A percentile compares a stretch with the other conserved stretches of the same genome.
These are phyloP conservation scores for Alternaria longipes DNA, from an alignment of 2,329 filamentous ascomycete genomes.

Conservation along the genomic window DNA sequence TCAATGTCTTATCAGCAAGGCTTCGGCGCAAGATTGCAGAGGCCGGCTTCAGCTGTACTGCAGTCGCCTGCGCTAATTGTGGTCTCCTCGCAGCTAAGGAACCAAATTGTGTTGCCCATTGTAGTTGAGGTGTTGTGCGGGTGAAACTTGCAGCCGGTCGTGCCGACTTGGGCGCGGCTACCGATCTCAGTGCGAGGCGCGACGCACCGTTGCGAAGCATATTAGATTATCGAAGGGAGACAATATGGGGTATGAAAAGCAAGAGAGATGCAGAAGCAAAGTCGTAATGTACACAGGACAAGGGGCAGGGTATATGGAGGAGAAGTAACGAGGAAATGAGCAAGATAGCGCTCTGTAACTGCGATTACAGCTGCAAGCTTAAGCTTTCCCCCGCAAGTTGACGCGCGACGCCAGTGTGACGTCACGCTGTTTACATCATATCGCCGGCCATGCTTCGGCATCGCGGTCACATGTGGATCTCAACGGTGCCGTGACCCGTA, in stretches of 20 bases:
- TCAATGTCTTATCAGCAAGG: conserved; percentile 51
- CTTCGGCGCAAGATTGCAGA: conserved; percentile 53
- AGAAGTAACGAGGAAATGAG: background rate
- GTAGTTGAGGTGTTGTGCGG: conserved; percentile 33
- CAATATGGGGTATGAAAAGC: background rate
- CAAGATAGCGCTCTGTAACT: background rate
- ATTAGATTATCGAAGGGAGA: conserved; percentile 1
- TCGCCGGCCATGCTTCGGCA: conserved; percentile 19
- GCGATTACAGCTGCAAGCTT: conserved; percentile 9
- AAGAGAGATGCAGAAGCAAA: background rate
- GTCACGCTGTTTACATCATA: conserved; percentile 16
- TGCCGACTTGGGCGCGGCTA: conserved; percentile 40
- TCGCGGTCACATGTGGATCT: conserved; percentile 6
- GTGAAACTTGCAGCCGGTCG: conserved; percentile 40
- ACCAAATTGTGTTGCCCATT: conserved; percentile 56
- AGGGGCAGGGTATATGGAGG: conserved; percentile 17
- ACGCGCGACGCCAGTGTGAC: conserved; percentile 18
- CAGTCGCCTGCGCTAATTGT: conserved; percentile 30
- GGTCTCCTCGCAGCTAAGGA: conserved; percentile 47
- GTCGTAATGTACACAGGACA: background rate
- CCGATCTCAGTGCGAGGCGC: conserved; percentile 52
- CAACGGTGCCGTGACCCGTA: conserved; percentile 13
- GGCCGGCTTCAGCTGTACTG: conserved; percentile 41
- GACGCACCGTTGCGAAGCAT: conserved; percentile 59
- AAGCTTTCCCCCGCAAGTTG: conserved; percentile 13